Base-by-base conservation (phyloP, 192 early-diverging fungal genomes). In the Coemansia sp. region DNA sequence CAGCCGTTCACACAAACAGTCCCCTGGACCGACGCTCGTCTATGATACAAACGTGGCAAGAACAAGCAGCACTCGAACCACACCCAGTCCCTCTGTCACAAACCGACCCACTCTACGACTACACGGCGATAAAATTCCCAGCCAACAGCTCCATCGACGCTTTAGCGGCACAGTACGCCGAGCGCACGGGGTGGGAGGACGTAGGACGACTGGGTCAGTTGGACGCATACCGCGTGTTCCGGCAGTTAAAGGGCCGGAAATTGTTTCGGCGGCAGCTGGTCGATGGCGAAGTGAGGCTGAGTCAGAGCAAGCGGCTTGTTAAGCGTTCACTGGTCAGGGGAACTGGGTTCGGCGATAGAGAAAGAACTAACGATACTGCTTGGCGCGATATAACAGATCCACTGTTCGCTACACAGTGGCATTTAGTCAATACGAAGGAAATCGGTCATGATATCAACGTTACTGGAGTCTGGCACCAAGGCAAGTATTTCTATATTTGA, bases 371-470 rank as follows among this genome's bases (percentile, higher is more conserved):
- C 7, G 65, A 64, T 46, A 63, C 60, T 3, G 62, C 32, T 19
- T 82, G 80, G 80, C 71, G 40, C 30, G 62, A 76, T 6, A 82
- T 82, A 32, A 32, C 7, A 3, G 86, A 87, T 58, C 86, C 86
- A 17, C 50, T 76, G 37, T 85, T 72, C 46, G 17, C 23, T 17
- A 62, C 73, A 62, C 86, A 87, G 66, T 87, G 86, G 74, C 81
- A 78, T 38, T 72, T 89, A 76, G 70, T 81, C 61, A 92, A 90
- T 64, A 68, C 65, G 0, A 59, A 69, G 5, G 63, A 83, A 50
- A 60, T 67, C 1, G 93, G 93, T 8, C 87, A 93, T 78, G 96
- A 99, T 77, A 84, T 98, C 43, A 99, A 99, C 81, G 87, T 98
- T 17, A 93, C 96, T 14, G 92, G 87, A 23, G 92, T 97, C 26